Conservation (phyloP, 257 asterid genomes). For the Dorcoceras hygrometricum region DNA sequence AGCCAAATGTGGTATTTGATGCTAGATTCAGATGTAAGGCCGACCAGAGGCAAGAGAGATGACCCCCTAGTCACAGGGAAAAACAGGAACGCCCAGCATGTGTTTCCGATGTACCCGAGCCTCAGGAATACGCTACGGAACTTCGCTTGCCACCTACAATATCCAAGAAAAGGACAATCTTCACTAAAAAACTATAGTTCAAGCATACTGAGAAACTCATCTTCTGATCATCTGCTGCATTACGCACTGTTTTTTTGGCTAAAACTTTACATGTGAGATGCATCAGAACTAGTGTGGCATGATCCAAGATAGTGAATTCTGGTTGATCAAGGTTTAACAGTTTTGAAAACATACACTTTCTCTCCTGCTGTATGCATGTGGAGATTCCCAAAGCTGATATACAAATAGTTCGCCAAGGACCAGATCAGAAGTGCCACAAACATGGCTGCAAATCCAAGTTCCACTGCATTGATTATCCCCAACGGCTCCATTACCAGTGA, state of each 20-base stretch:
- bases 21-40: conserved; percentile 67
- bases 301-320: too few species aligned
- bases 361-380: conserved; percentile 43
- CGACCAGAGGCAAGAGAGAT: conserved; percentile 53
- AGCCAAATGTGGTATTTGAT: conserved; percentile 78
- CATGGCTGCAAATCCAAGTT: conserved; percentile 47
- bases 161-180: background rate
- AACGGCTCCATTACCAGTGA: conserved; percentile 45
- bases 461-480: conserved; percentile 44
- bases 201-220: background rate
- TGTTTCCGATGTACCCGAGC: conserved; percentile 54
- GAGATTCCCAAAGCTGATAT: conserved; percentile 38
- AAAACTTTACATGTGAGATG: too few species aligned
- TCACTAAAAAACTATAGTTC: background rate
- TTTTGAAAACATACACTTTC: conserved; percentile 34
- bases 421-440: conserved; percentile 49
- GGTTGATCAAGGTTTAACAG: background rate
- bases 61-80: conserved; percentile 66
- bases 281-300: too few species aligned
- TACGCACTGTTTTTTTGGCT: too few species aligned
- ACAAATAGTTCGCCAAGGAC: conserved; percentile 47
- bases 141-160: conserved; percentile 48
- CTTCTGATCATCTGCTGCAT: background rate
- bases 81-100: conserved; percentile 55
- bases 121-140: conserved; percentile 47